A percentile compares a stretch with the other conserved stretches of the same genome.
phyloP scores from a whole-genome alignment of 1,139 yeast species.

The Debaryomycetaceae sp. region DNA sequence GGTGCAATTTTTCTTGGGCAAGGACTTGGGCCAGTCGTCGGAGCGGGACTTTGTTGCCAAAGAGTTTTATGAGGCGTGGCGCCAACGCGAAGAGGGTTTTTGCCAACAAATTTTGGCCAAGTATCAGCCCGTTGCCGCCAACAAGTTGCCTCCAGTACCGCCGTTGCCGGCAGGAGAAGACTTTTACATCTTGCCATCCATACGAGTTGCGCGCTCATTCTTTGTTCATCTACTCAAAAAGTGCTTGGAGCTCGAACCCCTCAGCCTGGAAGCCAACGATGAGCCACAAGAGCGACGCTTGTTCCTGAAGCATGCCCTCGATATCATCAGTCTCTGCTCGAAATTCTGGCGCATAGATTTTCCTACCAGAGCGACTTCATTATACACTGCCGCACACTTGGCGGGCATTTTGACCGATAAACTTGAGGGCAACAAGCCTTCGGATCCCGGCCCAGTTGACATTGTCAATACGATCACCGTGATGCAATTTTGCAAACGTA shows the following conservation, averaged over 20 bases:
- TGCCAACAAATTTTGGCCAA: conserved; percentile 35
- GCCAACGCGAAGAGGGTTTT: conserved; percentile 35
- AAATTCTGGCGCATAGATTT: conserved; percentile 59
- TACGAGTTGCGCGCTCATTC: conserved; percentile 25
- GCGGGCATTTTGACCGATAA: conserved; percentile 34
- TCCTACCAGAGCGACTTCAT: conserved; percentile 47
- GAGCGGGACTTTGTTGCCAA: conserved; percentile 39
- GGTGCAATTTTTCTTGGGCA: conserved; percentile 33
- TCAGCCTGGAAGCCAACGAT: conserved; percentile 11
- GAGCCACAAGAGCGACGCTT: no score
- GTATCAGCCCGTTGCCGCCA: conserved; percentile 35
- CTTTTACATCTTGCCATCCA: conserved; percentile 40
- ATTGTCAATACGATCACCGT: conserved; percentile 23
- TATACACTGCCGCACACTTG: conserved; percentile 51
- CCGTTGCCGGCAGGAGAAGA: conserved; percentile 30
- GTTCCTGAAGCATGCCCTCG: conserved; percentile 36
- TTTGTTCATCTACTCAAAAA: conserved; percentile 24
- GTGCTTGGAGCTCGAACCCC: conserved; percentile 23
- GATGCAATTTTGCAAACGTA: conserved; percentile 24
- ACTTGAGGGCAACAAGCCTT: conserved; percentile 18
- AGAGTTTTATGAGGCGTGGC: conserved; percentile 50
- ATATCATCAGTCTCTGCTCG: conserved; percentile 42
- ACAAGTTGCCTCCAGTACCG: conserved; percentile 28
- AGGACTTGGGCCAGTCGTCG: conserved; percentile 37
- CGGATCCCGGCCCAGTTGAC: conserved; percentile 30